Base-by-base conservation (phyloP, 2,329 filamentous ascomycete species). In the Biscogniauxia sp. region DNA sequence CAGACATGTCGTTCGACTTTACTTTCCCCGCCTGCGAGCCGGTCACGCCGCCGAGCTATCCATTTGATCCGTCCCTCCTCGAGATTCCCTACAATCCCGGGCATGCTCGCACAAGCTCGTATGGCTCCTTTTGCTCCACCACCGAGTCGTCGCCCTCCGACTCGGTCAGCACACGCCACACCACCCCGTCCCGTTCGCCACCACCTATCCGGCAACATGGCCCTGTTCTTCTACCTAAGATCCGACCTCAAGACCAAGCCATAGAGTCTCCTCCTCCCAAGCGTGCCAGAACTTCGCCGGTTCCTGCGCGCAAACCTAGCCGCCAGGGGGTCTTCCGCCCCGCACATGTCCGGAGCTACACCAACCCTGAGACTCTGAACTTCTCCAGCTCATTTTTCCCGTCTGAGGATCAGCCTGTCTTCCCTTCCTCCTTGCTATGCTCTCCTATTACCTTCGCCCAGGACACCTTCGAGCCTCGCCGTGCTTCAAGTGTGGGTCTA, bases 201-300 rank as follows among this genome's bases (percentile, higher is more conserved):
- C 90, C 90, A 37, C 90, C 91, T 62, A 85, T 93, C 68, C 84
- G 88, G 63, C 89, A 92, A 63, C 89, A 93, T 77, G 91, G 92
- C 56, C 91, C 92, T 56, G 80, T 92, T 54, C 80, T 96, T 61
- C 82, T 96, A 32, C 92, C 92, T 71, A 95, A 93, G 82, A 93
- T 96, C 78, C 86, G 92, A 63, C 86, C 86, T 50, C 92, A 95
- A 77, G 92, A 96, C 77, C 90, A 94, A 76, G 83, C 88, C 63
- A 84, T 92, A 63, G 86, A 88, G 50, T 73, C 74, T 28, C 71
- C 76, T 19, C 71, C 76, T 19, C 79, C 82, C 53, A 86, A 89
- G 76, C 84, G 87, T 69, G 71, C 83, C 76, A 74, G 85, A 80
- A 79, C 84, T 73, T 74, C 82, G 69, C 76, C 82, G 75, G 68